phyloP scores from a whole-genome alignment of 345 rosid species.

The Populus deltoides region DNA sequence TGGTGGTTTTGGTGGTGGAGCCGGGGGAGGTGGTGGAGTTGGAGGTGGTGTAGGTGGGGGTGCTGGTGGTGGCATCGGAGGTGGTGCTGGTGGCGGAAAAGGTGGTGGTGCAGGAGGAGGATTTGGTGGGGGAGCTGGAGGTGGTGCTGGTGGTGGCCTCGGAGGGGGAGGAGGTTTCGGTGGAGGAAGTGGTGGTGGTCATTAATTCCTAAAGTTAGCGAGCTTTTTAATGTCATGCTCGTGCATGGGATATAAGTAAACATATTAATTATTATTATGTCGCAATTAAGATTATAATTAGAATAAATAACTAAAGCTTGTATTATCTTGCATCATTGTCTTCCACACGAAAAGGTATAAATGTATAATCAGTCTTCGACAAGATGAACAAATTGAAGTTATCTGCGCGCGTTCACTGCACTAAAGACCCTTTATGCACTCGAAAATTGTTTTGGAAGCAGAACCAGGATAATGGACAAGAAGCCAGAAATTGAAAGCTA shows the following conservation, averaged over 20 bases:
- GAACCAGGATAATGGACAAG: neutral
- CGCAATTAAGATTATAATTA: neutral
- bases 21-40: too few relatives aligned
- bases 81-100: too few relatives aligned
- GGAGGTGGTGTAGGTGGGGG: too few relatives aligned
- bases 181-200: conserved; percentile 15
- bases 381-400: neutral
- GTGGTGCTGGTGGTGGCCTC: conserved; percentile 20
- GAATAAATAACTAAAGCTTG: neutral
- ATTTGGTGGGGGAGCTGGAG: conserved; percentile 32
- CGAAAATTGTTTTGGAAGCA: neutral
- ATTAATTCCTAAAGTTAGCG: neutral
- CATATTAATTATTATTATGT: too few relatives aligned
- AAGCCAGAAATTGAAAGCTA: neutral
- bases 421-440: neutral
- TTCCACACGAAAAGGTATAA: neutral
- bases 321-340: neutral
- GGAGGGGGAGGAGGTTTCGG: neutral
- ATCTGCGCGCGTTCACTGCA: neutral
- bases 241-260: neutral
- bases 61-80: too few relatives aligned
- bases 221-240: neutral
- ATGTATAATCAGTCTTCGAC: neutral
- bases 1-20: too few relatives aligned
- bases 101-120: conserved; percentile 25